Percentiles rank a stretch among this genome's conserved stretches.
Conservation (phyloP, 768 basidiomycete species). For the Scleroderma citrinum region DNA sequence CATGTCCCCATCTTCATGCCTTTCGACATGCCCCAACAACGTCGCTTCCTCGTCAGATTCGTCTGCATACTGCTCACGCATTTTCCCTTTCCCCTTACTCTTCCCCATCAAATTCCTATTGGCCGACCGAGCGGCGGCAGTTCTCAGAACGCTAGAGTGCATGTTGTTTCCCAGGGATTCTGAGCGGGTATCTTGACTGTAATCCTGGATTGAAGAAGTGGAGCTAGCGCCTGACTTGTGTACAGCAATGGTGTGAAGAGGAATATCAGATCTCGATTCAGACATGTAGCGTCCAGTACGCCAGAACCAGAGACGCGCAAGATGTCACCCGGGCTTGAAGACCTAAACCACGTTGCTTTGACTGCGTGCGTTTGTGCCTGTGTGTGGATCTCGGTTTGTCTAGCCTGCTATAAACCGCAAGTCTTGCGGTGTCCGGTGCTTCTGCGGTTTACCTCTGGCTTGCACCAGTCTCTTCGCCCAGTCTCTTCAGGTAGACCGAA, state of each 20-base stretch:
- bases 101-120: constrained; percentile 11
- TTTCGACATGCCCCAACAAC: constrained; percentile 36
- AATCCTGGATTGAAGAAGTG: constrained; percentile 33
- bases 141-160: constrained; percentile 27
- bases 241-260: constrained; percentile 50
- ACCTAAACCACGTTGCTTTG: too few species aligned
- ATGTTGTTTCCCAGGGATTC: constrained; percentile 15
- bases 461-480: too few species aligned
- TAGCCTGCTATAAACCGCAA: too few species aligned
- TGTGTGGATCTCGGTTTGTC: too few species aligned
- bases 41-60: constrained; percentile 60
- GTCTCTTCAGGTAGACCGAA: too few species aligned
- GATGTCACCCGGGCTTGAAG: too few species aligned
- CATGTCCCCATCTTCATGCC: constrained; percentile 33
- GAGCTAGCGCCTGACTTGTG: constrained; percentile 42
- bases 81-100: constrained; percentile 35
- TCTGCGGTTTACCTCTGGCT: too few species aligned
- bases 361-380: too few species aligned
- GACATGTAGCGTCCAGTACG: constrained; percentile 16
- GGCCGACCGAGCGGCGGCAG: constrained; percentile 27
- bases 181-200: constrained; percentile 2
- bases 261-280: constrained; percentile 62
- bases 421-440: too few species aligned
- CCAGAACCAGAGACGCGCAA: too few species aligned
- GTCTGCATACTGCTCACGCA: constrained; percentile 53